Conservation (phyloP, 345 rosid species). For the Ailanthus altissimus region DNA sequence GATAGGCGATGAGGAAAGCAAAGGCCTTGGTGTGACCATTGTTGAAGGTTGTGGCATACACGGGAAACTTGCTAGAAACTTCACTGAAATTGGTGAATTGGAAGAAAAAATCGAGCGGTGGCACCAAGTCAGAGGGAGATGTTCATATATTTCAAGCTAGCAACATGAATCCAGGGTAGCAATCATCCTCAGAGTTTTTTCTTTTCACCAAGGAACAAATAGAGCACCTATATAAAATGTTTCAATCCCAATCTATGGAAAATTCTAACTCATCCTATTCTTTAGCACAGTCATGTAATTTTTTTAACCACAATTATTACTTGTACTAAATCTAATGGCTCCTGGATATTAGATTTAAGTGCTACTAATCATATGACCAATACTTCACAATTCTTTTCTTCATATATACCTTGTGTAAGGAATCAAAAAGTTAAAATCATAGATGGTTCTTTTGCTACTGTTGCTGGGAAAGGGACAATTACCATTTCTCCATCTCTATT, state of each 20-base stretch:
- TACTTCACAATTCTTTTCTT: too few species aligned
- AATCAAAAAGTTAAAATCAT: neutral
- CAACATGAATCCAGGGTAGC: too few species aligned
- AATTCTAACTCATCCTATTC: neutral
- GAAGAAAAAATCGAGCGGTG: neutral
- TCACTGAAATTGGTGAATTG: neutral
- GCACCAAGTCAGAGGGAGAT: neutral
- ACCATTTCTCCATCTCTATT: neutral
- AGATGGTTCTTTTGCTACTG: neutral
- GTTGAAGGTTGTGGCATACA: neutral
- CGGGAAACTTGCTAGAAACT: constrained; percentile 4
- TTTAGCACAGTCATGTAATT: neutral
- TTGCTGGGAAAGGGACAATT: neutral
- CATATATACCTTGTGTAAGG: too few species aligned
- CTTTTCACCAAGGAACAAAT: too few species aligned
- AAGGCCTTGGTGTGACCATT: neutral
- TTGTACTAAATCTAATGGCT: neutral
- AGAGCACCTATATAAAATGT: too few species aligned
- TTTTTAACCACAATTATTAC: neutral
- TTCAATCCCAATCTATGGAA: neutral
- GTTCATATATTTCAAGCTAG: neutral
- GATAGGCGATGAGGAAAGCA: neutral
- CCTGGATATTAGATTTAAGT: neutral
- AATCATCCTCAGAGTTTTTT: too few species aligned
- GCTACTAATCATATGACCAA: too few species aligned